phyloP scores from a whole-genome alignment of 2,329 filamentous ascomycete species.

The Xylariaceae sp. region DNA sequence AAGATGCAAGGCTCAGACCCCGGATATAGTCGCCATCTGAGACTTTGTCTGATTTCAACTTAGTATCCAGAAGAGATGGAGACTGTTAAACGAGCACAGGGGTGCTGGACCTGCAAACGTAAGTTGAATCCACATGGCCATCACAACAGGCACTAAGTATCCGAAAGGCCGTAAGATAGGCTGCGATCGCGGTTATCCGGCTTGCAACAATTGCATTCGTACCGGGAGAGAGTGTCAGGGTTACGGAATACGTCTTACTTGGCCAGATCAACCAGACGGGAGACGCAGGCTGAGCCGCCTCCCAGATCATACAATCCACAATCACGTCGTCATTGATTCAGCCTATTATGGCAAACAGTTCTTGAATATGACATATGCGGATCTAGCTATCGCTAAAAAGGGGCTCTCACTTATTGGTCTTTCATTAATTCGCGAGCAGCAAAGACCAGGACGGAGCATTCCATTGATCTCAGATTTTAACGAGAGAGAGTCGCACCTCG shows the following conservation, averaged over 20 bases:
- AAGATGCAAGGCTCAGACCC: constrained; percentile 35
- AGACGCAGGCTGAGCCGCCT: constrained; percentile 39
- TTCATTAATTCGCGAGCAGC: constrained; percentile 28
- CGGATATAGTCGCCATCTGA: constrained; percentile 26
- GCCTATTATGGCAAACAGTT: constrained; percentile 42
- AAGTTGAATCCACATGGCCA: constrained; percentile 31
- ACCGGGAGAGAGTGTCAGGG: constrained; percentile 47
- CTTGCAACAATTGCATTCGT: constrained; percentile 48
- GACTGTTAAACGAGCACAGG: constrained; percentile 38
- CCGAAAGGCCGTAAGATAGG: constrained; percentile 49
- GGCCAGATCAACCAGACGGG: constrained; percentile 52
- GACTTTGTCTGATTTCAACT: constrained; percentile 21
- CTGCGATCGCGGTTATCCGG: constrained; percentile 47
- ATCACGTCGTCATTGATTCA: constrained; percentile 30
- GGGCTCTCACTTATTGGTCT: constrained; percentile 33
- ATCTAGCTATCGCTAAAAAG: constrained; percentile 39
- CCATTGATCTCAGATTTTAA: constrained; percentile 34
- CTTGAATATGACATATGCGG: constrained; percentile 44
- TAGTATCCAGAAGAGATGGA: constrained; percentile 31
- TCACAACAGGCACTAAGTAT: constrained; percentile 15
- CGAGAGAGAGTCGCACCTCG: constrained; percentile 36
- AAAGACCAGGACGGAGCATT: constrained; percentile 33
- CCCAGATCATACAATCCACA: constrained; percentile 37
- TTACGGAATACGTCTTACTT: constrained; percentile 49
- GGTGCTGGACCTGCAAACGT: constrained; percentile 50